Evolutionary conservation across 73 alveolate genomes (phyloP).

Genomic region (Tetrahymena malaccensis): DNA sequence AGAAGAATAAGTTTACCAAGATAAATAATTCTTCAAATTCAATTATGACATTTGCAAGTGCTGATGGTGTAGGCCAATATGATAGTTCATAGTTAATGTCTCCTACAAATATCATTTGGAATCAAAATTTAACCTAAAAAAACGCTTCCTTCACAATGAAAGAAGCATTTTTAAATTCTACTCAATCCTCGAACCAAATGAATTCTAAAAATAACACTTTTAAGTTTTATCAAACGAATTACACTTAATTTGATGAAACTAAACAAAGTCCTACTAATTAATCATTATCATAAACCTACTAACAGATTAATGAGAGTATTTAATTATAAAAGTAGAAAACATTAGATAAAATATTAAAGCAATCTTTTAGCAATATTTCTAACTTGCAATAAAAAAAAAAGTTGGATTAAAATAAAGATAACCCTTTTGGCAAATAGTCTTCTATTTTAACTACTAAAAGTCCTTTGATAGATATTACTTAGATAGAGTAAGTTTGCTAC

Average conservation of each 20-base stretch:
- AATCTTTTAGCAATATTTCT: not conserved
- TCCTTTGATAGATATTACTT: not conserved
- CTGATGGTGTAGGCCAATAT: not conserved
- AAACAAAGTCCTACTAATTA: not conserved
- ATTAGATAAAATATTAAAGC: not conserved
- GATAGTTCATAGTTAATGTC: not conserved
- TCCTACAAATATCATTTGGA: not conserved
- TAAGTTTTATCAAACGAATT: not conserved
- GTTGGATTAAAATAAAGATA: not conserved
- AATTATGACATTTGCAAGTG: not conserved
- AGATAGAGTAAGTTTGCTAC: not conserved
- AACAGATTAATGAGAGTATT: not conserved
- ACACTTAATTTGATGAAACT: not conserved
- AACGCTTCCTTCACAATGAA: not conserved
- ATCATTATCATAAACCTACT: not conserved
- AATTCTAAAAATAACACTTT: not conserved
- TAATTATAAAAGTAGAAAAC: not conserved
- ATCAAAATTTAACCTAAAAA: not conserved
- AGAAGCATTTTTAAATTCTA: not conserved
- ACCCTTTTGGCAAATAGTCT: not conserved
- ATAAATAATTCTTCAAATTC: not conserved
- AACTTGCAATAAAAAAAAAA: not conserved
- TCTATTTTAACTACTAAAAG: not conserved
- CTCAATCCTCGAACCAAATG: not conserved
- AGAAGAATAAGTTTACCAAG: not conserved